Conservation (phyloP, 2,329 filamentous ascomycete species). For the Penicillium hordei region DNA sequence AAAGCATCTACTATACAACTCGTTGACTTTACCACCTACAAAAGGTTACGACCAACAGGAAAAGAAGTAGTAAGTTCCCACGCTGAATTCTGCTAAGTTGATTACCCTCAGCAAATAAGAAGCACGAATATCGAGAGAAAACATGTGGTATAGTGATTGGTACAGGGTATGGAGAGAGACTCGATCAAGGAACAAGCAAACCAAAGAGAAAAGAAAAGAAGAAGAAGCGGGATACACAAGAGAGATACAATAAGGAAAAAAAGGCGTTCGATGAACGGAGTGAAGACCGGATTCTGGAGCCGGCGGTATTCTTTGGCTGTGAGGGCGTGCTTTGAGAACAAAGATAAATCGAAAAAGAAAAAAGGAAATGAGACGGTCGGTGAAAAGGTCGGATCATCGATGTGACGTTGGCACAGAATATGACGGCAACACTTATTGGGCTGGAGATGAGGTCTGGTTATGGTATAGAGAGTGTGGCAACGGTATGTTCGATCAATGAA, state of each 20-base stretch:
- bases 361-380: slow-evolving; percentile 4
- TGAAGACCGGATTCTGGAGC: neutral
- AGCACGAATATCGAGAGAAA: slow-evolving; percentile 14
- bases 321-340: neutral
- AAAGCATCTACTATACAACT: neutral
- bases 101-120: slow-evolving; percentile 7
- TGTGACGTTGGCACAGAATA: slow-evolving; percentile 3
- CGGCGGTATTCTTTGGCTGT: neutral
- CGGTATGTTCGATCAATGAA: slow-evolving; percentile 10
- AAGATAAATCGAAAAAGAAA: neutral
- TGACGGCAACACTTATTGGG: slow-evolving; percentile 10
- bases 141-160: slow-evolving; percentile 29
- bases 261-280: slow-evolving; percentile 6
- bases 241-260: slow-evolving; percentile 1
- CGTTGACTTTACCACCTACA: neutral
- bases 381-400: slow-evolving; percentile 1
- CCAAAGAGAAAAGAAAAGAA: slow-evolving; percentile 2
- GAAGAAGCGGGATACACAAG: neutral
- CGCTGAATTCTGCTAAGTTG: slow-evolving; percentile 13
- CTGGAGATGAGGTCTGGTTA: neutral
- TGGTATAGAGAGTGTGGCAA: slow-evolving; percentile 17
- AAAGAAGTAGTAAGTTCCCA: neutral
- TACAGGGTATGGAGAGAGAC: slow-evolving; percentile 26
- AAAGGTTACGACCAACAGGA: neutral
- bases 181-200: neutral